Conservation (phyloP, 768 basidiomycete species). For the Mycena maculata region DNA sequence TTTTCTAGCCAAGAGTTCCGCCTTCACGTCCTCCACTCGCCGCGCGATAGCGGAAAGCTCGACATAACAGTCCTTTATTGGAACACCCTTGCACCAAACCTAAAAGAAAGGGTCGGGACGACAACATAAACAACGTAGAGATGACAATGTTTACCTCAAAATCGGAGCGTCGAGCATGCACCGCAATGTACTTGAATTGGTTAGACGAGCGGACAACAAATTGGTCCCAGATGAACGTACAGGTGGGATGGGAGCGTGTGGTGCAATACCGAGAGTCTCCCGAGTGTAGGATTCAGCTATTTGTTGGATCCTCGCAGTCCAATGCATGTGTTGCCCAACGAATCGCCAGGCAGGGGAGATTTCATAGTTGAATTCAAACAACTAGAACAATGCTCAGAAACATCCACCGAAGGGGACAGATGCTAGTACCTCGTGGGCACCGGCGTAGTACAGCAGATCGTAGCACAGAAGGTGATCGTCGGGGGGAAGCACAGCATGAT, state of each 20-base stretch:
- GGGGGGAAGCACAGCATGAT: constrained; percentile 32
- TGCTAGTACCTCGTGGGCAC: constrained; percentile 36
- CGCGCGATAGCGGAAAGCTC: constrained; percentile 42
- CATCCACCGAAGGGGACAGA: neutral
- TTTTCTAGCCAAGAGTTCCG: constrained; percentile 39
- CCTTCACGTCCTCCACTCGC: constrained; percentile 46
- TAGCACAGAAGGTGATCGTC: constrained; percentile 36
- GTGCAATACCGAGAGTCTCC: constrained; percentile 36
- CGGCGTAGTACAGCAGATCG: constrained; percentile 38
- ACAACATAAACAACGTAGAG: too few relatives aligned
- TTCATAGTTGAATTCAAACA: too few relatives aligned
- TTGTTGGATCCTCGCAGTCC: constrained; percentile 37
- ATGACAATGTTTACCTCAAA: constrained; percentile 36
- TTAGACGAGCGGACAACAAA: neutral
- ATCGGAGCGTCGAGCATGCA: constrained; percentile 51
- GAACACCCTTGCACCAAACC: constrained; percentile 41
- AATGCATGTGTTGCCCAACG: constrained; percentile 44
- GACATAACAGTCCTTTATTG: constrained; percentile 44
- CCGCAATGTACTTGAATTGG: constrained; percentile 45
- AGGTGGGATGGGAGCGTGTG: constrained; percentile 38
- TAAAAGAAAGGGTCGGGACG: too few relatives aligned
- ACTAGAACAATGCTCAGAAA: constrained; percentile 26
- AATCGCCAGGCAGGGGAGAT: neutral
- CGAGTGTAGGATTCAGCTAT: constrained; percentile 41
- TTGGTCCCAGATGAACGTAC: neutral